Conservation (phyloP, 371 early-diverging fungal species). For the Chytridium lagenaria region DNA sequence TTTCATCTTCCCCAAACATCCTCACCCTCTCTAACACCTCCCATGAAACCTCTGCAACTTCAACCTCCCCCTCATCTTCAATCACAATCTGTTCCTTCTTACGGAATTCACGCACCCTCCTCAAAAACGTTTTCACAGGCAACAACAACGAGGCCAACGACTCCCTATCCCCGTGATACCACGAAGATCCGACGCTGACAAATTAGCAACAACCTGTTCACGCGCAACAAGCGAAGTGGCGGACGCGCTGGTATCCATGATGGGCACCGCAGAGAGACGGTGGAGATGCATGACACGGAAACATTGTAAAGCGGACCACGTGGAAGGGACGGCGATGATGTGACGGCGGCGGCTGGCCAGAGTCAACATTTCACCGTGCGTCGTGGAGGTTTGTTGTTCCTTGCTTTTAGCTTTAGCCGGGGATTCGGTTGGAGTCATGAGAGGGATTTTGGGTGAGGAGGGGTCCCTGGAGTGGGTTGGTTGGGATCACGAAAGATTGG, state of each 20-base stretch:
- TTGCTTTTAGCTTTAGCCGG: too few species aligned
- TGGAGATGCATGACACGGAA: constrained; percentile 15
- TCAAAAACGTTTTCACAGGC: constrained; percentile 50
- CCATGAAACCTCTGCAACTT: too few species aligned
- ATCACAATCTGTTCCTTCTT: constrained; percentile 33
- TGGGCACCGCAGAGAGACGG: constrained; percentile 38
- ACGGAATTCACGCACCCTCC: constrained; percentile 25
- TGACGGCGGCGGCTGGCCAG: too few species aligned
- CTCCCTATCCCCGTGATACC: constrained; percentile 42
- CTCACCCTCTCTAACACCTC: too few species aligned
- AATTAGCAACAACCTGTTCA: constrained; percentile 48
- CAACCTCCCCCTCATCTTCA: too few species aligned
- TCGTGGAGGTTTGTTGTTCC: too few species aligned
- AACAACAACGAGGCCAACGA: constrained; percentile 37
- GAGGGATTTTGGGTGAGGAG: too few species aligned
- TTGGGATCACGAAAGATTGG: background rate
- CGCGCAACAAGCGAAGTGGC: too few species aligned
- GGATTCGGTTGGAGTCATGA: too few species aligned
- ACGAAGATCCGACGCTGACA: constrained; percentile 54
- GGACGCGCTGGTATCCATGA: constrained; percentile 41
- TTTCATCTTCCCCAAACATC: background rate
- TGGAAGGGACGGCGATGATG: background rate
- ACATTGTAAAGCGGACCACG: background rate
- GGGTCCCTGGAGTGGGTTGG: constrained; percentile 9
- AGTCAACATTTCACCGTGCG: too few species aligned